phyloP scores from a whole-genome alignment of 108 stramenopile genomes.

The Cyclotella choctawhatcheeana region DNA sequence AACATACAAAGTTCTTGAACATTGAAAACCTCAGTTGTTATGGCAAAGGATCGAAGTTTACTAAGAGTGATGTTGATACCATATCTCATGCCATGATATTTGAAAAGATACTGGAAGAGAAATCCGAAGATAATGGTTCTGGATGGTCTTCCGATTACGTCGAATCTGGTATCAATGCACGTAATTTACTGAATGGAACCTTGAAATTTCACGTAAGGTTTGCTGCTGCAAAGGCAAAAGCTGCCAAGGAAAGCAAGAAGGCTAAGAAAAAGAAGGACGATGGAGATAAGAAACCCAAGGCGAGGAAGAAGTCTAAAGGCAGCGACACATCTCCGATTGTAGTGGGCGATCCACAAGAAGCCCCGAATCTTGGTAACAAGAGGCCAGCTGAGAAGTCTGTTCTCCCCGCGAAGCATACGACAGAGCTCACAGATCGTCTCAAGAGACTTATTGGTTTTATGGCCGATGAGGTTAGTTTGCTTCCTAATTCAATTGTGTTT shows the following conservation, averaged over 20 bases:
- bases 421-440: slow-evolving; percentile 57
- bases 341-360: neutral
- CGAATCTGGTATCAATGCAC: slow-evolving; percentile 62
- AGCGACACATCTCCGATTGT: neutral
- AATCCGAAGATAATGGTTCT: slow-evolving; percentile 37
- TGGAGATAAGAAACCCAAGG: slow-evolving; percentile 27
- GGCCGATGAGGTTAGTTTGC: slow-evolving; percentile 78
- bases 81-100: slow-evolving; percentile 79
- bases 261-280: slow-evolving; percentile 35
- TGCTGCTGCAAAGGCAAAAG: slow-evolving; percentile 37
- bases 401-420: slow-evolving; percentile 62
- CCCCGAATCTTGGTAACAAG: slow-evolving; percentile 10
- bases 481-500: slow-evolving; percentile 57
- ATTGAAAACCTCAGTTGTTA: slow-evolving; percentile 46
- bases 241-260: slow-evolving; percentile 47
- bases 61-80: slow-evolving; percentile 68
- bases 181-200: slow-evolving; percentile 44
- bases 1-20: slow-evolving; percentile 60
- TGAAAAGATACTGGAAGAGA: slow-evolving; percentile 74
- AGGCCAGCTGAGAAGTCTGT: slow-evolving; percentile 30
- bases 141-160: slow-evolving; percentile 84
- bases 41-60: slow-evolving; percentile 70
- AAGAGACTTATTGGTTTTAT: slow-evolving; percentile 74
- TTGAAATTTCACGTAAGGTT: slow-evolving; percentile 73
- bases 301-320: slow-evolving; percentile 27